phyloP scores from a whole-genome alignment of 2,329 filamentous ascomycete species.

The Aspergillus chevalieri region DNA sequence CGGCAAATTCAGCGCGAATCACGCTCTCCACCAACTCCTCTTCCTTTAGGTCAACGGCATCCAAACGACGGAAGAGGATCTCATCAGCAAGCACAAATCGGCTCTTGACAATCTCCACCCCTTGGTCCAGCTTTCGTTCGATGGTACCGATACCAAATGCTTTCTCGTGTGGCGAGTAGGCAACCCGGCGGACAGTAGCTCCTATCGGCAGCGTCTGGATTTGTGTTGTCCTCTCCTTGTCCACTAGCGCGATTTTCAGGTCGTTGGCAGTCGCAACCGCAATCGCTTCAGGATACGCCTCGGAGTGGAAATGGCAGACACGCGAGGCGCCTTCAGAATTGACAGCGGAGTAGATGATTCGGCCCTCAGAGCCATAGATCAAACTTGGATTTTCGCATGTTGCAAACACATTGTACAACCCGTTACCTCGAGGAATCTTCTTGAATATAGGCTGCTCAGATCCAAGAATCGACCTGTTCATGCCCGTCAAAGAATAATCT shows the following conservation, averaged over 20 bases:
- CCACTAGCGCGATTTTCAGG: conserved; percentile 73
- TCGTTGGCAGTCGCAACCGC: conserved; percentile 71
- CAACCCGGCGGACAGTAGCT: conserved; percentile 78
- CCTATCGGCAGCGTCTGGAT: conserved; percentile 72
- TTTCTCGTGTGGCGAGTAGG: conserved; percentile 72
- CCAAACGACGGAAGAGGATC: conserved; percentile 73
- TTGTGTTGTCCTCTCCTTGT: conserved; percentile 80
- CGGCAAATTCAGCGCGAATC: conserved; percentile 66
- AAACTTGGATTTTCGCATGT: conserved; percentile 91
- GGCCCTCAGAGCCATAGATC: conserved; percentile 82
- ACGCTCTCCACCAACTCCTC: conserved; percentile 81
- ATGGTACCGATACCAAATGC: conserved; percentile 86
- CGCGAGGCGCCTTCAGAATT: conserved; percentile 79
- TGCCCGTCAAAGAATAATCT: conserved; percentile 60
- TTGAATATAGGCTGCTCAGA: conserved; percentile 79
- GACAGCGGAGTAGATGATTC: conserved; percentile 87
- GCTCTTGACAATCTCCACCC: conserved; percentile 69
- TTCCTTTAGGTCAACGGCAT: conserved; percentile 58
- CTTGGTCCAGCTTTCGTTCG: conserved; percentile 62
- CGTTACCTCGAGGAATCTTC: conserved; percentile 61
- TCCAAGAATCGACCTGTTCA: conserved; percentile 78
- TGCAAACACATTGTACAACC: conserved; percentile 75
- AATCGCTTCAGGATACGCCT: conserved; percentile 73
- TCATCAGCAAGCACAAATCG: conserved; percentile 90
- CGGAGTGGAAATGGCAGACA: conserved; percentile 75